Base-by-base conservation (phyloP, 805 yeast genomes). In the Saccharomycopsis fodiens region DNA sequence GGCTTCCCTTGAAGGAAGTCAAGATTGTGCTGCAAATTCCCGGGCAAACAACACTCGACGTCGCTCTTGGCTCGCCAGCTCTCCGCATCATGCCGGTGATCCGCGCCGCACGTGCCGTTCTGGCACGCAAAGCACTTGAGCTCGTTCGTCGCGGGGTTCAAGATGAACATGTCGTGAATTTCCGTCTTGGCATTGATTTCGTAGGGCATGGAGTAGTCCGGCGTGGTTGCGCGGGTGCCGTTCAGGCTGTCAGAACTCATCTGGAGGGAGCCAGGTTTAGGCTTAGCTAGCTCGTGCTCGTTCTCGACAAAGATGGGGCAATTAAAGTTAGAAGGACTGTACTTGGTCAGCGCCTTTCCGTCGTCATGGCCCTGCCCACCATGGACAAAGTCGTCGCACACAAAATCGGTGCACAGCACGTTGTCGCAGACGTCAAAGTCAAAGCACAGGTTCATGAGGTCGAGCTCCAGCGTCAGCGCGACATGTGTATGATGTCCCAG, bases 391-490 rank as follows among this genome's bases (percentile, higher is more conserved):
- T 50, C 50, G 39, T 50, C 53, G 37, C 53, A 50, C 13, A 50
- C 44, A 42, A 48, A 50, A 20, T 50, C 42, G 23, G 44, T 46
- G 39, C 54, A 52, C 3, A 35, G 27, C 2, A 50, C 40, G 31
- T 44, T 38, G 38, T 50, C 52, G 30, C 53, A 50, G 34, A 52
- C 39, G 35, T 52, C 54, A 31, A 52, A 52, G 25, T 50, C 52
- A 42, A 50, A 50, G 36, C 52, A 50, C 17, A 53, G 46, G 32
- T 50, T 50, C 36, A 50, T 50, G 29, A 50, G 27, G 17, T 50
- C 53, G 7, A 50, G 39, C 27, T 50, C 53, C 3, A 45, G 19
- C 12, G 47, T 36, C 3, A 48, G 19, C 27, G 47, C 43, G 19
- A 46, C 44, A 27, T 50, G 53, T 12, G 46, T 15, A 46, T 50